Evolutionary conservation across 2,329 filamentous ascomycete species (phyloP).

Genomic region (Alternaria sp.): DNA sequence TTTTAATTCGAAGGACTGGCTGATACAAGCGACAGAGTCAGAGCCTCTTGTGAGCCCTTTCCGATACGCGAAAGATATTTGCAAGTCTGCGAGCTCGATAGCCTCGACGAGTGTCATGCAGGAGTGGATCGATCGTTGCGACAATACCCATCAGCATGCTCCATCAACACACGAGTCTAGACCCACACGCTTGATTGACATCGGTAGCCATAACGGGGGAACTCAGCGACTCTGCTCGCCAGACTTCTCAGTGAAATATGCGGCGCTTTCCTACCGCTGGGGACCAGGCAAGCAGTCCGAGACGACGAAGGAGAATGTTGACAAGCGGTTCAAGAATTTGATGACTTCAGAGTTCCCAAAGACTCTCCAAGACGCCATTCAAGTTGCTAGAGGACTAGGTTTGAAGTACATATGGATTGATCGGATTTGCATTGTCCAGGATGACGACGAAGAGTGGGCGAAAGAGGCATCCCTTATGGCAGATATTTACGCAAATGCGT

Average conservation of each 20-base stretch:
- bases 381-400: neutral
- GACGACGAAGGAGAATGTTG: neutral
- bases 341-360: neutral
- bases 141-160: too few species aligned
- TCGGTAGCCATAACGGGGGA: too few species aligned
- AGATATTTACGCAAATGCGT: neutral
- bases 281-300: neutral
- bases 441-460: neutral
- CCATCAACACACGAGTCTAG: too few species aligned
- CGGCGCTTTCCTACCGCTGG: neutral
- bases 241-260: neutral
- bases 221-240: neutral
- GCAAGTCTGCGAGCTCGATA: too few species aligned
- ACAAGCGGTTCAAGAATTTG: accelerated
- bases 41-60: too few species aligned
- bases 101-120: too few species aligned
- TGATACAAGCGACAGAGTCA: too few species aligned
- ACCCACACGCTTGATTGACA: too few species aligned
- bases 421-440: neutral
- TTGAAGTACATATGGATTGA: neutral
- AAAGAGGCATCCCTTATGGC: neutral
- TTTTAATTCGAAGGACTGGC: too few species aligned
- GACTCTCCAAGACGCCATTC: neutral
- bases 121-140: too few species aligned
- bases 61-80: too few species aligned